phyloP scores from a whole-genome alignment of 352 stramenopile species.

The Phytophthora foliorum region DNA sequence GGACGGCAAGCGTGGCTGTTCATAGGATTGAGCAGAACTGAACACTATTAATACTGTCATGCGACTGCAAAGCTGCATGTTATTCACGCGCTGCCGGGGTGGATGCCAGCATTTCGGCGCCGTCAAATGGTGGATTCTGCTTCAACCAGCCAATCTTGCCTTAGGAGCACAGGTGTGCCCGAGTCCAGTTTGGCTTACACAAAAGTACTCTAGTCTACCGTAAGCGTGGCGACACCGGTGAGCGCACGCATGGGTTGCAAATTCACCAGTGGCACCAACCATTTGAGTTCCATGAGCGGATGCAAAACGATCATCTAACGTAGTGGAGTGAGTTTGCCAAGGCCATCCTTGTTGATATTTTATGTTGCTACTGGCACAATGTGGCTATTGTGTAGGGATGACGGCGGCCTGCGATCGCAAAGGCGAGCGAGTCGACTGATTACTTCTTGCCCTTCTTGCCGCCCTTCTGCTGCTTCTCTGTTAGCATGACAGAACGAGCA shows the following conservation, averaged over 20 bases:
- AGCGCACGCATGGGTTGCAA: too few species aligned
- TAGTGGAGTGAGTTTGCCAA: background rate
- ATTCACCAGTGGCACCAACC: too few species aligned
- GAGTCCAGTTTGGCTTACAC: too few species aligned
- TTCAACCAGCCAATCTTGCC: too few species aligned
- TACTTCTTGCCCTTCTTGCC: slow-evolving; percentile 3
- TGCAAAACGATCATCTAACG: background rate
- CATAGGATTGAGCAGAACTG: too few species aligned
- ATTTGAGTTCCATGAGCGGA: too few species aligned
- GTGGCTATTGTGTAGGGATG: background rate
- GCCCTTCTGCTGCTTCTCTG: background rate
- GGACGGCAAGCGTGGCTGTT: too few species aligned
- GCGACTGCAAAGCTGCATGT: background rate
- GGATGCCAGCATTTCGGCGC: too few species aligned
- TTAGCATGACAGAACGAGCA: background rate
- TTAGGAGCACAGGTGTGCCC: too few species aligned
- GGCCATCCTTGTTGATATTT: background rate
- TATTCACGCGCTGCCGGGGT: background rate
- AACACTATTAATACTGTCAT: background rate
- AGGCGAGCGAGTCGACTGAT: background rate
- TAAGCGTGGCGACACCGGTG: too few species aligned
- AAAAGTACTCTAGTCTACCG: too few species aligned
- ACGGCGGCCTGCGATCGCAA: background rate
- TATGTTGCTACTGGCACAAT: background rate
- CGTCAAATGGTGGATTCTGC: too few species aligned